Evolutionary conservation across 2,329 filamentous ascomycete genomes (phyloP).

Genomic region (Penicillium sp.): DNA sequence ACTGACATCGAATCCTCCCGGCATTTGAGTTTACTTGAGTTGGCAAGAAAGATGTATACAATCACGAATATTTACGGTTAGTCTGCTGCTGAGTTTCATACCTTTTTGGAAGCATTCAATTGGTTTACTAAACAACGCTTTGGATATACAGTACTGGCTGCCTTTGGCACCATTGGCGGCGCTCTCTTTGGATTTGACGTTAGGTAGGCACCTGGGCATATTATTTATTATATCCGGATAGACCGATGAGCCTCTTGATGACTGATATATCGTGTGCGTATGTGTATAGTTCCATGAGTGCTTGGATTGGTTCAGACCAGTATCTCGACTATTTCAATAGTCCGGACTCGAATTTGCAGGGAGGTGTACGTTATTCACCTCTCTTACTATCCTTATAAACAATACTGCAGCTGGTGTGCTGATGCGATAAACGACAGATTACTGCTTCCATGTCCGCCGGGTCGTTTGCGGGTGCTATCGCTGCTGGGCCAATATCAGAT

Average conservation of each 20-base stretch:
- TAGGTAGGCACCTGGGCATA: slow-evolving; percentile 44
- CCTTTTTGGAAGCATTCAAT: not conserved
- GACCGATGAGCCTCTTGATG: no score
- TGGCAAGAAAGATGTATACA: slow-evolving; percentile 21
- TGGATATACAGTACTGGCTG: slow-evolving; percentile 44
- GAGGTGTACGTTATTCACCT: slow-evolving; percentile 23
- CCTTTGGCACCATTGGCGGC: slow-evolving; percentile 55
- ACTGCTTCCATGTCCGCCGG: slow-evolving; percentile 68
- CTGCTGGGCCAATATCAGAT: slow-evolving; percentile 35
- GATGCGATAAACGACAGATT: slow-evolving; percentile 47
- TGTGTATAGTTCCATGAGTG: slow-evolving; percentile 35
- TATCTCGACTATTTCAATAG: slow-evolving; percentile 56
- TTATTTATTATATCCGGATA: no score
- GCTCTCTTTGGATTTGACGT: slow-evolving; percentile 59
- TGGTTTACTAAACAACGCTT: not conserved
- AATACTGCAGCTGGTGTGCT: not conserved
- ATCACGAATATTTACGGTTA: slow-evolving; percentile 48
- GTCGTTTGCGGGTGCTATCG: slow-evolving; percentile 60
- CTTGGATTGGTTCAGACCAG: slow-evolving; percentile 48
- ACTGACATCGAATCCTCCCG: no score
- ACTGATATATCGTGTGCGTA: slow-evolving; percentile 34
- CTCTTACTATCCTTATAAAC: not conserved
- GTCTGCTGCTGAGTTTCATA: not conserved
- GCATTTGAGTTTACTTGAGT: not conserved
- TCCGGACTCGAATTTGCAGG: slow-evolving; percentile 35